Base-by-base conservation (phyloP, 768 basidiomycete species). In the Rhodotorula toruloides region DNA sequence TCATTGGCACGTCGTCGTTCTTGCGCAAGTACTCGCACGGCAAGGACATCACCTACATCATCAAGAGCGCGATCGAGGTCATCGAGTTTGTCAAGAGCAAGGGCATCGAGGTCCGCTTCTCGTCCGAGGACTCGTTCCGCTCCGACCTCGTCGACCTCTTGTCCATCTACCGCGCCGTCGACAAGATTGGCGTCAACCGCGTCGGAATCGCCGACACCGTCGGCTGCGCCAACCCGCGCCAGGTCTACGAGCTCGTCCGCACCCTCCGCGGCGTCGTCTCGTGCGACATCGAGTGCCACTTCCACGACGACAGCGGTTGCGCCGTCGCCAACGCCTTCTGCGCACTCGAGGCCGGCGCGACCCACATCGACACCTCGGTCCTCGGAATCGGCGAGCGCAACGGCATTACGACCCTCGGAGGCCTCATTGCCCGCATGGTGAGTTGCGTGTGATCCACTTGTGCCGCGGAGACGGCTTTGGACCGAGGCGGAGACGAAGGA, bases 71-170 rank as follows among this genome's bases (percentile, higher is more conserved):
- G 66, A 91, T 97, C 74, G 93, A 97, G 78, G 96, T 99, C 73
- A 99, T 99, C 80, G 85, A 94, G 74, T 99, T 88, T 74, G 94
- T 99, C 84, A 99, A 99, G 84, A 92, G 89, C 82, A 99, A 97
- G 88, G 88, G 87, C 67, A 94, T 99, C 76, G 96, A 99, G 81
- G 91, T 99, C 77, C 91, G 96, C 65, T 99, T 99, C 84, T 98
- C 96, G 9, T 93, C 94, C 36, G 96, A 99, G 79, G 96, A 99
- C 78, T 96, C 92, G 27, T 99, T 99, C 90, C 90, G 96, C 72
- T 97, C 93, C 73, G 94, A 99, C 81, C 87, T 99, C 65, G 96
- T 98, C 79, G 96, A 99, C 81, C 84, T 99, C 50, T 83, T 99
- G 48, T 93, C 91, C 29, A 97, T 99, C 81, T 98, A 99, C 83